phyloP scores from a whole-genome alignment of 805 yeast genomes.

The Candida ficus region DNA sequence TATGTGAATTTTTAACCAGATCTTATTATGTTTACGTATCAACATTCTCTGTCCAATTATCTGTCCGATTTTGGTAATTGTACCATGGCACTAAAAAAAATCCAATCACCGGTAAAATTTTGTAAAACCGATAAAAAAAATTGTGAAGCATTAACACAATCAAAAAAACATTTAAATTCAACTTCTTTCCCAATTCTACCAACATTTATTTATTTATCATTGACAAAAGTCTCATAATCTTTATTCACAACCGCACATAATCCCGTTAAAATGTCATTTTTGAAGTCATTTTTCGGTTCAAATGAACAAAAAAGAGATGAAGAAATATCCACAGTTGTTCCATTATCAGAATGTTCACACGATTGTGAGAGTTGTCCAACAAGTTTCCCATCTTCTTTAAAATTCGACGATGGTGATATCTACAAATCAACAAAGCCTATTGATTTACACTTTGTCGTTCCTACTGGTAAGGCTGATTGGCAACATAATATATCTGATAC shows the following conservation, averaged over 20 bases:
- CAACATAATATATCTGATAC: conserved; percentile 60
- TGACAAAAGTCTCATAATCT: no score
- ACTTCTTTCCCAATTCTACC: no score
- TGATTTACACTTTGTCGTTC: conserved; percentile 68
- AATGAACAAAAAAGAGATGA: conserved; percentile 15
- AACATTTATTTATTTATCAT: no score
- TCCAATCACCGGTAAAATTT: background rate
- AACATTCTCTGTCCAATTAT: no score
- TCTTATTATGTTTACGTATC: no score
- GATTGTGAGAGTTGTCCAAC: conserved; percentile 52
- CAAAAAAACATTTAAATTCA: no score
- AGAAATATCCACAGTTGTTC: conserved; percentile 33
- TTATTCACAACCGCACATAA: no score
- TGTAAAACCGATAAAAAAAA: background rate
- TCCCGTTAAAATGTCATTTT: conserved; percentile 1
- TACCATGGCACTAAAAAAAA: no score
- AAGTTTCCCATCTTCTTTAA: conserved; percentile 47
- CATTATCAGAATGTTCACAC: conserved; percentile 43
- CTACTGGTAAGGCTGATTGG: conserved; percentile 89
- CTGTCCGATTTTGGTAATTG: no score
- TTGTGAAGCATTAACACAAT: no score
- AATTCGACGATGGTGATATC: conserved; percentile 31
- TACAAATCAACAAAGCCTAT: conserved; percentile 71
- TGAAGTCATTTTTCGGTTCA: background rate
- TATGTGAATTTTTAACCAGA: no score